Evolutionary conservation across 1,284 basidiomycete genomes (phyloP).

Genomic region (Moesziomyces parantarcticus): DNA sequence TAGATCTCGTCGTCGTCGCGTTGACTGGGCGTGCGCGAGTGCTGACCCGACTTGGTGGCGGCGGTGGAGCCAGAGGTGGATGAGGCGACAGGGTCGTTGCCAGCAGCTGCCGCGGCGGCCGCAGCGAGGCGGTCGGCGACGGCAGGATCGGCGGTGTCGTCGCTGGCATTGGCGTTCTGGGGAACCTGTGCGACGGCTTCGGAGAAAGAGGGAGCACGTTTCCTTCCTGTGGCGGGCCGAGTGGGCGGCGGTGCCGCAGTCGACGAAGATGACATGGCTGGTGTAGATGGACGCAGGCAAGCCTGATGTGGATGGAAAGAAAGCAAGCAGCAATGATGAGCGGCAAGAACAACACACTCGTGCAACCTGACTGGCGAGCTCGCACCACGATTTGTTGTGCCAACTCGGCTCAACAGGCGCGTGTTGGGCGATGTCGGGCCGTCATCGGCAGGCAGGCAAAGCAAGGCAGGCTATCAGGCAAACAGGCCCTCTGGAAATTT

Average conservation of each 20-base stretch:
- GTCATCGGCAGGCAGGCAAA: too few species aligned
- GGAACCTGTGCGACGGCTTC: slow-evolving; percentile 43
- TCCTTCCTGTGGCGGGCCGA: slow-evolving; percentile 27
- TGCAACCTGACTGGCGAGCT: too few species aligned
- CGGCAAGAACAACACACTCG: too few species aligned
- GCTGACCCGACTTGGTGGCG: slow-evolving; percentile 11
- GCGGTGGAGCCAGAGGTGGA: slow-evolving; percentile 10
- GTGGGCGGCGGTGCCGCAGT: slow-evolving; percentile 40
- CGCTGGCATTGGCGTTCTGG: slow-evolving; percentile 47
- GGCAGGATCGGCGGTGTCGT: slow-evolving; percentile 39
- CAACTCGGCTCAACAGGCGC: too few species aligned
- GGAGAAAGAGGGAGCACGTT: slow-evolving; percentile 43
- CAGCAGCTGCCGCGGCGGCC: slow-evolving; percentile 8
- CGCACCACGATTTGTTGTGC: too few species aligned
- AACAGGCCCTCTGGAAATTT: too few species aligned
- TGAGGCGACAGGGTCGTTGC: slow-evolving; percentile 26
- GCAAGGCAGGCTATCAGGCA: too few species aligned
- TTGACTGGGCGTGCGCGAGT: not conserved
- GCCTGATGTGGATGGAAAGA: not conserved
- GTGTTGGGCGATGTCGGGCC: too few species aligned
- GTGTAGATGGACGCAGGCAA: not conserved
- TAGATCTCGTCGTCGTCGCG: slow-evolving; percentile 43
- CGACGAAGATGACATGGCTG: slow-evolving; percentile 11
- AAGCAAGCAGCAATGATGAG: too few species aligned
- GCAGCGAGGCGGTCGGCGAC: slow-evolving; percentile 43